Base-by-base conservation (phyloP, 139 green algal species). In the Haematococcus lacustris region DNA sequence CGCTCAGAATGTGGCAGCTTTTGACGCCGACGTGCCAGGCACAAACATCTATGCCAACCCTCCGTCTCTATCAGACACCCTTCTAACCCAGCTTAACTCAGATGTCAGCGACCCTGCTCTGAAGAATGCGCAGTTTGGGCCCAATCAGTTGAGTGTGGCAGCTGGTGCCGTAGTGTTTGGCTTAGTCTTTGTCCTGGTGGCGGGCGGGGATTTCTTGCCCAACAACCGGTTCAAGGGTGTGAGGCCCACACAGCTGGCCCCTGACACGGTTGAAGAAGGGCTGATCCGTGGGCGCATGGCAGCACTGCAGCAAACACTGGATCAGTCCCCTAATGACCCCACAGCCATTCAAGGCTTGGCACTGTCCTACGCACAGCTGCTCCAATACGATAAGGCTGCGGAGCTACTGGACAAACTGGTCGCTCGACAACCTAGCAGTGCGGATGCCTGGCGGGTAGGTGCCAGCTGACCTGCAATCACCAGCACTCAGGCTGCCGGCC, bases 91-190 rank as follows among this genome's bases (percentile, higher is more conserved):
- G 74, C 53, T 82, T 30, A 71, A 80, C 69, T 68, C 38, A 34
- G 73, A 78, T 39, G 76, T 88, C 40, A 80, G 72, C 23, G 83
- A 88, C 76, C 83, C 83, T 1, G 78, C 79, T 43, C 80, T 88
- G 17, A 79, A 79, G 32, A 35, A 83, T 23, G 83, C 83, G 3
- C 66, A 82, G 50, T 80, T 88, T 62, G 83, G 83, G n/a, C 83
- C 83, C 51, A 82, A 67, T 26, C 79, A 85, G 73, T 34, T 85
- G 13, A 79, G 71, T 17, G 57, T 88, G 32, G 83, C 79, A 25
- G 75, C 53, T 0, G 71, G 76, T 9, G 83, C 83, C 2, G 40
- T 88, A 0, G 51, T 85, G 35, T 82, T 88, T 64, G 74, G 67
- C 38, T 50, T 80, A 0, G 64, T 81, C 2, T 85, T 85, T 41